Conservation (phyloP, 352 stramenopile genomes). For the Thalassiosira livingstoniorum region DNA sequence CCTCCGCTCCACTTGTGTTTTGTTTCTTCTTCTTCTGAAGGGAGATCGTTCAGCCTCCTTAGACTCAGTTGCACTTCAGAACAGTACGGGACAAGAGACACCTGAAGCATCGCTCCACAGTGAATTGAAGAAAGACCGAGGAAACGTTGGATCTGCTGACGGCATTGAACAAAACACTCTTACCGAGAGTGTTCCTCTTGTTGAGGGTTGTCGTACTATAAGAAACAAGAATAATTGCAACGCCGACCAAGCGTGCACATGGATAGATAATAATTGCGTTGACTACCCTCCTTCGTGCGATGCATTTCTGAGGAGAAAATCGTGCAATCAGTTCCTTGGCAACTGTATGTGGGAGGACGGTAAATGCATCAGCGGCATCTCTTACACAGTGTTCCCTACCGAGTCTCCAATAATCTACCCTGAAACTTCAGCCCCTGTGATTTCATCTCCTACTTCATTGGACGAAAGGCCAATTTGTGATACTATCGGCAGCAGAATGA, state of each 20-base stretch:
- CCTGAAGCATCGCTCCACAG: too few relatives aligned
- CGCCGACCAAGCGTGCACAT: neutral
- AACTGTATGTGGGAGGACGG: neutral
- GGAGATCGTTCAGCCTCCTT: too few relatives aligned
- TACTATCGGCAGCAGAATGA: neutral
- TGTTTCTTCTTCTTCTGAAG: too few relatives aligned
- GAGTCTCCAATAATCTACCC: neutral
- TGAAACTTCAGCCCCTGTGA: neutral
- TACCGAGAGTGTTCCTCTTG: too few relatives aligned
- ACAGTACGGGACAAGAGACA: too few relatives aligned
- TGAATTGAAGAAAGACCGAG: too few relatives aligned
- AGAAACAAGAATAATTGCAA: too few relatives aligned
- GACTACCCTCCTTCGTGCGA: neutral
- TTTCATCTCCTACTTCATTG: neutral
- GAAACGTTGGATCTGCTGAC: too few relatives aligned
- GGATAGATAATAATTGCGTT: neutral
- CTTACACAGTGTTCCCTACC: too few relatives aligned
- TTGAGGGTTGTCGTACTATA: too few relatives aligned
- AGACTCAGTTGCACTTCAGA: too few relatives aligned
- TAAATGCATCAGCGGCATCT: neutral
- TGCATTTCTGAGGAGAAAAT: neutral
- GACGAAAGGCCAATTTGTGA: neutral
- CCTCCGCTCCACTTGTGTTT: too few relatives aligned
- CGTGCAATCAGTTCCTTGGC: neutral
- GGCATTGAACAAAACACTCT: neutral